Percentiles rank a stretch among this genome's conserved stretches.
These are phyloP conservation scores for Wickerhamomyces rabaulensis DNA, from an alignment of 805 yeast genomes.

Conservation along the genomic window DNA sequence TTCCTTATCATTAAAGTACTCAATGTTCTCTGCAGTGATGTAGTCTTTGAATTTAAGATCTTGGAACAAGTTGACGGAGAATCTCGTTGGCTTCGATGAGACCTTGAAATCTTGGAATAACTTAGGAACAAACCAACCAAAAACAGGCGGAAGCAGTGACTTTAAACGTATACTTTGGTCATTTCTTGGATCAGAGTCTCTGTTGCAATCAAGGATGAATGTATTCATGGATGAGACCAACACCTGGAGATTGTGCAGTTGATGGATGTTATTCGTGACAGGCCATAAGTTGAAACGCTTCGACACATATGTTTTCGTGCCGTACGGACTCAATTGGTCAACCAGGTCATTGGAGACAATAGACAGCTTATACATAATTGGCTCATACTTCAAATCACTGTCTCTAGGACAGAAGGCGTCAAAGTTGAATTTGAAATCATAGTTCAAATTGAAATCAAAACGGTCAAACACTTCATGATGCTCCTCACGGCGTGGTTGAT, in stretches of 20 bases:
- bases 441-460: slow-evolving; percentile 11
- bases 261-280: slow-evolving; percentile 20
- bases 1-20: slow-evolving; percentile 3
- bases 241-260: slow-evolving; percentile 14
- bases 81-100: slow-evolving; percentile 4
- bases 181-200: background rate
- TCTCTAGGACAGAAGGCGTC: slow-evolving; percentile 11
- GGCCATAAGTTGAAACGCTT: slow-evolving; percentile 21
- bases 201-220: slow-evolving; percentile 14
- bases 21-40: slow-evolving; percentile 1
- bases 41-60: slow-evolving; percentile 12
- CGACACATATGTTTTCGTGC: slow-evolving; percentile 8
- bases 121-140: slow-evolving; percentile 17
- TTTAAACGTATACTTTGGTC: background rate
- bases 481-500: slow-evolving; percentile 10
- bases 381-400: slow-evolving; percentile 4
- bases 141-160: slow-evolving; percentile 14
- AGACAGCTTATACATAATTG: slow-evolving; percentile 20
- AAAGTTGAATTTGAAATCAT: slow-evolving; percentile 16
- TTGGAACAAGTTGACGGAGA: slow-evolving; percentile 9
- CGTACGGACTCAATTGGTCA: slow-evolving; percentile 12
- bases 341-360: slow-evolving; percentile 15
- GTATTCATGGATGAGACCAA: slow-evolving; percentile 18
- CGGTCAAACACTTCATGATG: slow-evolving; percentile 2
- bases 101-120: slow-evolving; percentile 6